Conservation (phyloP, 2,329 filamentous ascomycete species). For the Fusarium sp. region DNA sequence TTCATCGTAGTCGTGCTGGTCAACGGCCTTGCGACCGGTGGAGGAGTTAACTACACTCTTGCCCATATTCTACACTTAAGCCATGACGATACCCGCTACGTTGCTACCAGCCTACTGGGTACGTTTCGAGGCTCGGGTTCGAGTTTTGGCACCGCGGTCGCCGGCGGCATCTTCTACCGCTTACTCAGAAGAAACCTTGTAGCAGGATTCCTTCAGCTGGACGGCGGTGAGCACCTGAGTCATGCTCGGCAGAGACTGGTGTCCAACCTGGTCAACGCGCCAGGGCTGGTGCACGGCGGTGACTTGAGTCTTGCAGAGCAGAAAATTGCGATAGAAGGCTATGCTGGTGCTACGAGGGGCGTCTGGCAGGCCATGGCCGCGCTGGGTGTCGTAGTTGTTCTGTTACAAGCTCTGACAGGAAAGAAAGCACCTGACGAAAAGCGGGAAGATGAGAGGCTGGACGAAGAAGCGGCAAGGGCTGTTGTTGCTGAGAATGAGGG, state of each 20-base stretch:
- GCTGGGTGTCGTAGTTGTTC: conserved; percentile 58
- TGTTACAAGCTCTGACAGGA: conserved; percentile 64
- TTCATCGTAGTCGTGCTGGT: conserved; percentile 73
- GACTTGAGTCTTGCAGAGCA: conserved; percentile 57
- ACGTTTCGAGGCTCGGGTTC: conserved; percentile 87
- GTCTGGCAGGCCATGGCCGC: conserved; percentile 63
- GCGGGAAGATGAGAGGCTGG: conserved; percentile 51
- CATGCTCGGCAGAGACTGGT: conserved; percentile 57
- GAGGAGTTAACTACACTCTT: conserved; percentile 82
- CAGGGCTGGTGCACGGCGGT: conserved; percentile 61
- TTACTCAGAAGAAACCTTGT: conserved; percentile 67
- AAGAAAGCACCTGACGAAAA: conserved; percentile 67
- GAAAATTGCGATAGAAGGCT: conserved; percentile 60
- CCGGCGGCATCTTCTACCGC: conserved; percentile 79
- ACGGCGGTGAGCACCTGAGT: conserved; percentile 52
- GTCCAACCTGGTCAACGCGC: conserved; percentile 62
- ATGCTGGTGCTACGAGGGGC: conserved; percentile 59
- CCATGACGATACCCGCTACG: conserved; percentile 74
- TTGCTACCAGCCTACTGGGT: conserved; percentile 79
- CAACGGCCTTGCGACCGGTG: conserved; percentile 80
- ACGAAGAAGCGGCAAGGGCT: conserved; percentile 48
- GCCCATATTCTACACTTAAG: conserved; percentile 83
- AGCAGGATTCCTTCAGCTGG: conserved; percentile 66
- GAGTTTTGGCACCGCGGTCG: conserved; percentile 83
- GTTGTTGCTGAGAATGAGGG: conserved; percentile 49